Evolutionary conservation across 2,329 filamentous ascomycete genomes (phyloP).

Genomic region (Cryphonectria carpinicola): DNA sequence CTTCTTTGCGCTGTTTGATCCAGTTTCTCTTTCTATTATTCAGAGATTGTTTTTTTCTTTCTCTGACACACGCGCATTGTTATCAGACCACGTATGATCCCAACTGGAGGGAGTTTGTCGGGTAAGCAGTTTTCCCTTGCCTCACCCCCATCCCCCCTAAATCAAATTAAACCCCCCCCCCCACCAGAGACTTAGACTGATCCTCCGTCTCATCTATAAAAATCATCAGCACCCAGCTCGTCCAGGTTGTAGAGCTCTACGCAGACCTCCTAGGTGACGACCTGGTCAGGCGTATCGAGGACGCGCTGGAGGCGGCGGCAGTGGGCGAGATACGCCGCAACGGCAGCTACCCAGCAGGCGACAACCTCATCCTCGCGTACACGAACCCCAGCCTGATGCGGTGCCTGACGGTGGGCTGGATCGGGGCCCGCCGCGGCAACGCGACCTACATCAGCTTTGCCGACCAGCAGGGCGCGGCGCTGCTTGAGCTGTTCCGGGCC

Average conservation of each 20-base stretch:
- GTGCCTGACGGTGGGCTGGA: slow-evolving; percentile 44
- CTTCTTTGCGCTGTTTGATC: no score
- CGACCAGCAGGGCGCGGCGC: slow-evolving; percentile 38
- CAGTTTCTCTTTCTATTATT: no score
- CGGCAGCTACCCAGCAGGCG: slow-evolving; percentile 42
- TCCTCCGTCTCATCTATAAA: neutral
- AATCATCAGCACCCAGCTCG: slow-evolving; percentile 36
- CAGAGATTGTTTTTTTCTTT: no score
- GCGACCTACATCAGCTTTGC: slow-evolving; percentile 43
- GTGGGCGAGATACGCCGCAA: slow-evolving; percentile 46
- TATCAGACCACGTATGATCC: slow-evolving; percentile 36
- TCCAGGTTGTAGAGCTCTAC: slow-evolving; percentile 43
- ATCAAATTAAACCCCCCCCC: no score
- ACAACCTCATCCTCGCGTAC: slow-evolving; percentile 46
- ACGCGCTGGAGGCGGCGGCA: slow-evolving; percentile 41
- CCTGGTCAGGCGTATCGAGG: slow-evolving; percentile 42
- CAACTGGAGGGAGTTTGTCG: slow-evolving; percentile 45
- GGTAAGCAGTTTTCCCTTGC: slow-evolving; percentile 28
- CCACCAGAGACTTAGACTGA: no score
- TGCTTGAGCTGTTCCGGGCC: slow-evolving; percentile 38
- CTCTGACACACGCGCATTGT: neutral
- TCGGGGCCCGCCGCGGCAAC: slow-evolving; percentile 44
- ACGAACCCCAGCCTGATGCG: slow-evolving; percentile 49
- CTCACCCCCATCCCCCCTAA: no score
- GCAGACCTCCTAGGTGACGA: slow-evolving; percentile 36